A percentile compares a stretch with the other conserved stretches of the same genome.
Evolutionary conservation across 768 basidiomycete species (phyloP).

Genomic region (Mycena haematopus): DNA sequence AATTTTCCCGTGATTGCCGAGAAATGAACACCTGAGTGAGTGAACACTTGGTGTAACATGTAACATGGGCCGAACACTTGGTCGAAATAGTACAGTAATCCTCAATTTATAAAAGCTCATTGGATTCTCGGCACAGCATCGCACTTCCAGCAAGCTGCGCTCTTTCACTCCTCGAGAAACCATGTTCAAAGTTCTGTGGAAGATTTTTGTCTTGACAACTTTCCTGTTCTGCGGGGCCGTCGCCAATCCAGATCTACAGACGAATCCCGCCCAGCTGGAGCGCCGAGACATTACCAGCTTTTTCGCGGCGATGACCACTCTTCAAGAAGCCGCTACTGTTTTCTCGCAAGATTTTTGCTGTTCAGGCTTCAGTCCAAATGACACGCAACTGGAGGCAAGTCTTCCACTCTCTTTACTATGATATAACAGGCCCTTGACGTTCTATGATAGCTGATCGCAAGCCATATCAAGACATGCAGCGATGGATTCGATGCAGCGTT

Average conservation of each 20-base stretch:
- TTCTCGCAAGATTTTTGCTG: slow-evolving; percentile 1
- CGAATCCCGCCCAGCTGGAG: neutral
- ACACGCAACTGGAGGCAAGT: neutral
- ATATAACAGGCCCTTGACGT: neutral
- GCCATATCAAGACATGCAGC: neutral
- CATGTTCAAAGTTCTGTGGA: neutral
- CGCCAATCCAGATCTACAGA: neutral
- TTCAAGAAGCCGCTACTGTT: neutral
- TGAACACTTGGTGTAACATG: too few species aligned
- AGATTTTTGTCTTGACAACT: neutral
- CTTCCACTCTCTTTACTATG: neutral
- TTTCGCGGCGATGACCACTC: neutral
- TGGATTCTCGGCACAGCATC: too few species aligned
- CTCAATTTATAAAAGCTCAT: too few species aligned
- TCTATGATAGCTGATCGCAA: neutral
- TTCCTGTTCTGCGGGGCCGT: neutral
- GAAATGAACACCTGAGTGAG: too few species aligned
- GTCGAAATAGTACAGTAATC: too few species aligned
- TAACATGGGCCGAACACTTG: too few species aligned
- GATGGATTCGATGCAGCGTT: slow-evolving; percentile 1
- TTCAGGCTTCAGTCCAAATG: neutral
- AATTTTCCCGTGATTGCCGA: too few species aligned
- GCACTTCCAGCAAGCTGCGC: too few species aligned
- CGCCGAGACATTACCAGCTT: neutral
- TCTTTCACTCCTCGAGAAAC: too few species aligned